These are phyloP conservation scores for Mycena citricolor DNA, from an alignment of 1,284 basidiomycete species.

Conservation along the genomic window DNA sequence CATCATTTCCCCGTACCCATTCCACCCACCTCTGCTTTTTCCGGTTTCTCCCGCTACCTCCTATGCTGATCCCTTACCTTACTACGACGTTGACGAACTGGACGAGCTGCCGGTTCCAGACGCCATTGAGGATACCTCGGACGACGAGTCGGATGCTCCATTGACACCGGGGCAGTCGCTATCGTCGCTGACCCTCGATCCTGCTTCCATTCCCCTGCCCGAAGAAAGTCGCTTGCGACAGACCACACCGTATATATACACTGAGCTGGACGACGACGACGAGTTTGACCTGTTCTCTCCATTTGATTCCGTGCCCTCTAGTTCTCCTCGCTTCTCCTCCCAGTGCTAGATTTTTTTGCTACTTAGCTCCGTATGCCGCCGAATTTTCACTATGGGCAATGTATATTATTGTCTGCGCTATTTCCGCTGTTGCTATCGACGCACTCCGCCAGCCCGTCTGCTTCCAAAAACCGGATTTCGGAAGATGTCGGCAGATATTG, in stretches of 20 bases:
- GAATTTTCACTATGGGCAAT: slow-evolving; percentile 9
- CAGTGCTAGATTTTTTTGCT: slow-evolving; percentile 54
- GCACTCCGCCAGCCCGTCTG: slow-evolving; percentile 1
- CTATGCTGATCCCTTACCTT: slow-evolving; percentile 60
- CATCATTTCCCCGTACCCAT: slow-evolving; percentile 48
- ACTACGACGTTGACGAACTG: slow-evolving; percentile 57
- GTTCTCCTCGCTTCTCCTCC: slow-evolving; percentile 52
- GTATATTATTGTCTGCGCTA: too few relatives aligned
- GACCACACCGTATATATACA: slow-evolving; percentile 56
- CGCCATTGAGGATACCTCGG: slow-evolving; percentile 77
- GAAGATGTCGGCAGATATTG: slow-evolving; percentile 44
- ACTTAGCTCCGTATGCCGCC: slow-evolving; percentile 24
- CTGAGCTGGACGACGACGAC: slow-evolving; percentile 55
- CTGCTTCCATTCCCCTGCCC: slow-evolving; percentile 50
- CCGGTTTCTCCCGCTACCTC: slow-evolving; percentile 36
- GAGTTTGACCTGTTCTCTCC: slow-evolving; percentile 62
- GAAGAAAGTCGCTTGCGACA: slow-evolving; percentile 49
- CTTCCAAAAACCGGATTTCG: background rate
- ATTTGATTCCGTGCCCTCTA: slow-evolving; percentile 68
- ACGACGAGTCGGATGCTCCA: slow-evolving; percentile 74
- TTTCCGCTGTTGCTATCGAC: too few relatives aligned
- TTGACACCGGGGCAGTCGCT: slow-evolving; percentile 53
- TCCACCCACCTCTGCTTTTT: slow-evolving; percentile 42
- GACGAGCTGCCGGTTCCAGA: slow-evolving; percentile 68
- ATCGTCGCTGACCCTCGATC: slow-evolving; percentile 46